Conservation (phyloP, 495 filamentous ascomycete genomes). For the Ascodesmis nigricans region DNA sequence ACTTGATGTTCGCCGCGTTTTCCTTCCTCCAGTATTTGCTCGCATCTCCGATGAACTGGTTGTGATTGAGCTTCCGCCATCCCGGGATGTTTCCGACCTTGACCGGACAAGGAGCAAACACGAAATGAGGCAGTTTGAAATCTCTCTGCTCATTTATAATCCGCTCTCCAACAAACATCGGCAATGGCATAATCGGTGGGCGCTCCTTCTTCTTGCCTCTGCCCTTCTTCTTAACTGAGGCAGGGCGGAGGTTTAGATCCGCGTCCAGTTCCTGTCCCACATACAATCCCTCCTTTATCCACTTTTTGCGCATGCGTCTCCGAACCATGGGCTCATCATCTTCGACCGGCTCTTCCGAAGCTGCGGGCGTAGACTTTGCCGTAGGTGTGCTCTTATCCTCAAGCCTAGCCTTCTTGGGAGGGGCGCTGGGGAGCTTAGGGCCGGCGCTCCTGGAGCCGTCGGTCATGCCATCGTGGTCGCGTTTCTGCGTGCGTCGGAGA, state of each 20-base stretch:
- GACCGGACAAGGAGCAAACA: constrained; percentile 64
- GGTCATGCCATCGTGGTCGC: constrained; percentile 16
- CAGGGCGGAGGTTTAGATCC: constrained; percentile 32
- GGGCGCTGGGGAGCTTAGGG: constrained; percentile 15
- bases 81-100: constrained; percentile 67
- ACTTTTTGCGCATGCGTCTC: too few relatives aligned
- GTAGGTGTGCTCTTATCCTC: constrained; percentile 2
- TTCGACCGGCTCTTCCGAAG: constrained; percentile 24
- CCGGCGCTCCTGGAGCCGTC: constrained; percentile 19
- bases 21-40: constrained; percentile 63
- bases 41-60: constrained; percentile 63
- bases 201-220: constrained; percentile 32
- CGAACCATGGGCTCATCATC: too few relatives aligned
- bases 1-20: constrained; percentile 49
- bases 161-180: constrained; percentile 41
- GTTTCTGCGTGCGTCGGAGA: constrained; percentile 13
- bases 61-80: constrained; percentile 76
- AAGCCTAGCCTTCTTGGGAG: background rate
- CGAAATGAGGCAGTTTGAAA: constrained; percentile 72
- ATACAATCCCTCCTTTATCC: constrained; percentile 67
- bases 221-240: constrained; percentile 41
- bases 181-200: constrained; percentile 33
- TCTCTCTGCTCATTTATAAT: constrained; percentile 45
- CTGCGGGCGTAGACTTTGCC: constrained; percentile 6
- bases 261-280: constrained; percentile 54